Evolutionary conservation across 2,329 filamentous ascomycete species (phyloP).

Genomic region (Xylariaceae sp.): DNA sequence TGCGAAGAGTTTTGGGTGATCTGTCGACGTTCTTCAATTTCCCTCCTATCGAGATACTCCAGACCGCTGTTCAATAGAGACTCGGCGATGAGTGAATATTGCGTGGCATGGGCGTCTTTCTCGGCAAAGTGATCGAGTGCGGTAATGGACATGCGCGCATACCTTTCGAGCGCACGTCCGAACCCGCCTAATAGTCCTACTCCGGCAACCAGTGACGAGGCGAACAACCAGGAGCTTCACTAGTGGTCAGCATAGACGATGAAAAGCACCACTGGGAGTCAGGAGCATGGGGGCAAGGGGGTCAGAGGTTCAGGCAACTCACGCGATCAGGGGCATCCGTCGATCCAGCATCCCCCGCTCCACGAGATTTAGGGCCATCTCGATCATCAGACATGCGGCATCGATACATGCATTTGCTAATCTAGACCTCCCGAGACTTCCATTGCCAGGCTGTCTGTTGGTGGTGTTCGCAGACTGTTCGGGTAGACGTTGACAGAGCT

Average conservation of each 20-base stretch:
- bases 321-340: slow-evolving; percentile 47
- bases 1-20: slow-evolving; percentile 48
- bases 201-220: slow-evolving; percentile 47
- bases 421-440: slow-evolving; percentile 38
- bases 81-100: slow-evolving; percentile 51
- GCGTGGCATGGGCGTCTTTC: slow-evolving; percentile 44
- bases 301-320: slow-evolving; percentile 22
- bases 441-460: slow-evolving; percentile 17
- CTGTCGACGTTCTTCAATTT: slow-evolving; percentile 40
- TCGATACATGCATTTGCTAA: slow-evolving; percentile 53
- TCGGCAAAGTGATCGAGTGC: slow-evolving; percentile 46
- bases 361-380: slow-evolving; percentile 41
- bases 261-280: neutral
- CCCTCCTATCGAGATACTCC: slow-evolving; percentile 43
- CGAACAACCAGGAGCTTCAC: slow-evolving; percentile 49
- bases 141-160: slow-evolving; percentile 42
- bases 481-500: slow-evolving; percentile 42
- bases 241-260: neutral
- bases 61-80: slow-evolving; percentile 43
- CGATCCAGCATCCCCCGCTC: slow-evolving; percentile 37
- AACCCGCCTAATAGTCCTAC: slow-evolving; percentile 48
- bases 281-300: neutral
- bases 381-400: slow-evolving; percentile 49
- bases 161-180: slow-evolving; percentile 47
- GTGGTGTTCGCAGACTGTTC: slow-evolving; percentile 24